phyloP scores from a whole-genome alignment of 2,329 filamentous ascomycete species.

The Fusarium sterilihyphosum region DNA sequence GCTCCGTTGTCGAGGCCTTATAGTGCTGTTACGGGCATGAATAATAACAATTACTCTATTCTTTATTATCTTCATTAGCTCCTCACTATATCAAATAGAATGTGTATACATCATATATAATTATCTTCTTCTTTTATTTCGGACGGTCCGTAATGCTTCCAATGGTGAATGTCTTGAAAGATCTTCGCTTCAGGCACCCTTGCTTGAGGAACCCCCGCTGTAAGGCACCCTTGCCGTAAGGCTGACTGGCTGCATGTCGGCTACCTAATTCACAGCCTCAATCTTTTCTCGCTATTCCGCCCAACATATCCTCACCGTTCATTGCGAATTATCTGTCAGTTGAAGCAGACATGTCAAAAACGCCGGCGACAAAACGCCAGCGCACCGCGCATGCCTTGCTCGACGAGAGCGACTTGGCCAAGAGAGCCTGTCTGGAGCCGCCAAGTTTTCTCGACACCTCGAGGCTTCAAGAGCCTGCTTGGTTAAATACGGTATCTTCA shows the following conservation, averaged over 20 bases:
- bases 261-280: background rate
- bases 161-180: background rate
- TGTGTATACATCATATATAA: rapidly evolving
- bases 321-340: background rate
- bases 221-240: background rate
- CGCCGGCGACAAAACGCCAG: background rate
- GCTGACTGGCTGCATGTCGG: background rate
- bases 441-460: background rate
- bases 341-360: background rate
- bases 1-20: background rate
- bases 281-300: background rate
- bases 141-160: background rate
- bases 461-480: background rate
- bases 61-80: background rate
- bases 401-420: background rate
- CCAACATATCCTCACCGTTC: too few relatives aligned
- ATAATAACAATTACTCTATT: background rate
- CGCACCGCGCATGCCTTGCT: rapidly evolving
- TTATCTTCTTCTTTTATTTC: background rate
- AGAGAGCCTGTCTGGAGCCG: background rate
- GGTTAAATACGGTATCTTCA: background rate
- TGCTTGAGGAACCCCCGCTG: background rate
- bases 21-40: background rate
- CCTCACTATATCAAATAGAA: rapidly evolving
- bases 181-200: background rate